Percentiles rank a stretch among this genome's conserved stretches.
Conservation (phyloP, 2,329 filamentous ascomycete species). For the Colletotrichum viniferum region DNA sequence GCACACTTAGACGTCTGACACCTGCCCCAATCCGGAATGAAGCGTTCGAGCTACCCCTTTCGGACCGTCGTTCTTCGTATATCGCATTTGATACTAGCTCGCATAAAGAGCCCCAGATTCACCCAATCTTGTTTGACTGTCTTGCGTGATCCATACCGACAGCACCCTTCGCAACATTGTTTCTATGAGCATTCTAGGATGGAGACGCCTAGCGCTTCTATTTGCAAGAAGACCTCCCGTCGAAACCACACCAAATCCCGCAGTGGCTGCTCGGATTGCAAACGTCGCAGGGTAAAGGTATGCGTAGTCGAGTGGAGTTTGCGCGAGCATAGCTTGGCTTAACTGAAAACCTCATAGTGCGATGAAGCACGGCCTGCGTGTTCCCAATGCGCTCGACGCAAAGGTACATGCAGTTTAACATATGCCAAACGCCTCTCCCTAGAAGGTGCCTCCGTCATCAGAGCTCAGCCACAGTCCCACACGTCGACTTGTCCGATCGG, state of each 20-base stretch:
- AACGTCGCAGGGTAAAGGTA: not conserved
- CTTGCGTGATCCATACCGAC: not conserved
- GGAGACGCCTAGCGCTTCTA: not conserved
- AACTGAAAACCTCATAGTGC: not conserved
- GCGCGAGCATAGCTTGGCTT: not conserved
- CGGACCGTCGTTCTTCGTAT: not conserved
- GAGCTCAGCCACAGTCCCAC: not conserved
- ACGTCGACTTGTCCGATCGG: not conserved
- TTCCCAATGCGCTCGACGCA: not conserved
- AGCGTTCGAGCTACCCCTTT: not conserved
- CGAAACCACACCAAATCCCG: not conserved
- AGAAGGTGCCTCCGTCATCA: not conserved
- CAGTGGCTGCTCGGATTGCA: not conserved
- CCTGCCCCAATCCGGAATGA: not conserved
- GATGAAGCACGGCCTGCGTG: not conserved
- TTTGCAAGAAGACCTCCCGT: not conserved
- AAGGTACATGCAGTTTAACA: not conserved
- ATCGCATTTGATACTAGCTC: not conserved
- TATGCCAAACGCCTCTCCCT: not conserved
- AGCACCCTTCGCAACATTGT: not conserved
- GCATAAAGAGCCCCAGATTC: not conserved
- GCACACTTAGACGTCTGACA: not conserved
- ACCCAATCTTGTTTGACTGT: not conserved
- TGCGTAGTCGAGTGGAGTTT: rapidly evolving
- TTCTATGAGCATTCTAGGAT: not conserved